Evolutionary conservation across 2,329 filamentous ascomycete genomes (phyloP).

Genomic region (Keithomyces neogunnii): DNA sequence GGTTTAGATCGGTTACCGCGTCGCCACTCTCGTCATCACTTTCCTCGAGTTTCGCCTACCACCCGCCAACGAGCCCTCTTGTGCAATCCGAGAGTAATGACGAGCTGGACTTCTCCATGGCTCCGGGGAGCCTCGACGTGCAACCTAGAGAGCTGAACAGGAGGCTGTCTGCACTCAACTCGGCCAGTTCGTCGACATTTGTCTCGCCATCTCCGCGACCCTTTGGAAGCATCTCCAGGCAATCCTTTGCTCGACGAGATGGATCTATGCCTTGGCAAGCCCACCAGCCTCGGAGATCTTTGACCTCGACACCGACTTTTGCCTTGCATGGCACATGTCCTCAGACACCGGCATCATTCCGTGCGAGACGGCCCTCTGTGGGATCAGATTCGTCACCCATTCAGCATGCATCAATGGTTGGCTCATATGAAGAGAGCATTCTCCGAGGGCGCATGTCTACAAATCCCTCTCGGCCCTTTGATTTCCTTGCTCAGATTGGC

Average conservation of each 20-base stretch:
- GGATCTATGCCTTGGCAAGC: constrained; percentile 60
- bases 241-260: constrained; percentile 44
- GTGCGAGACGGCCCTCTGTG: constrained; percentile 60
- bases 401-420: constrained; percentile 91
- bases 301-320: constrained; percentile 49
- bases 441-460: constrained; percentile 94
- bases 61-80: constrained; percentile 84
- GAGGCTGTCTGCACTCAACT: constrained; percentile 65
- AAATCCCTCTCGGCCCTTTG: constrained; percentile 81
- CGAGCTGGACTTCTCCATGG: constrained; percentile 52
- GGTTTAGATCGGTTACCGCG: constrained; percentile 32
- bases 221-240: constrained; percentile 14
- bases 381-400: constrained; percentile 67
- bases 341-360: constrained; percentile 40
- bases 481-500: constrained; percentile 92
- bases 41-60: constrained; percentile 72
- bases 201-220: constrained; percentile 29
- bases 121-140: constrained; percentile 42
- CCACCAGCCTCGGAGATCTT: constrained; percentile 68
- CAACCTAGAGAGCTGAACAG: constrained; percentile 28
- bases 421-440: constrained; percentile 96
- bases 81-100: constrained; percentile 83
- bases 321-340: constrained; percentile 33
- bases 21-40: constrained; percentile 64
- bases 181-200: constrained; percentile 42